Percentiles rank a stretch among this genome's conserved stretches.
phyloP scores from a whole-genome alignment of 2,329 filamentous ascomycete species.

The Tolypocladium album region DNA sequence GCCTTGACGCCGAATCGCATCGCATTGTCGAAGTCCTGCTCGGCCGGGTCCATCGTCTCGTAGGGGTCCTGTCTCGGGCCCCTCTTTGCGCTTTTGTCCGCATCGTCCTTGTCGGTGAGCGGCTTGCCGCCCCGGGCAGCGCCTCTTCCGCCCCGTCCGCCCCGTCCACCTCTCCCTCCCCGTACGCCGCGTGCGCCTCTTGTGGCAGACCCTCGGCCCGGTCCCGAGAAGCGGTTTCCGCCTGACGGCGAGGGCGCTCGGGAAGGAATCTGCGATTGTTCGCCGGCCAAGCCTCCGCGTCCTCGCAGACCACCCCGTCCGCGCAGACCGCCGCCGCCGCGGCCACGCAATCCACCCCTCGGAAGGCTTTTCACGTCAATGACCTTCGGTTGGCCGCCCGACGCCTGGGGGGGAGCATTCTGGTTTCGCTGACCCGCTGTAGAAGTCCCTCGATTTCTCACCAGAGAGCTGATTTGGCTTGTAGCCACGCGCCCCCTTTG shows the following conservation, averaged over 20 bases:
- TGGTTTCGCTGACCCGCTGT: neutral
- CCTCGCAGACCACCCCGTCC: slow-evolving; percentile 6
- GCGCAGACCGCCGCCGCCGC: slow-evolving; percentile 15
- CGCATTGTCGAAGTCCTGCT: slow-evolving; percentile 22
- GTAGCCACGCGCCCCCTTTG: slow-evolving; percentile 22
- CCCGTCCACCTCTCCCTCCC: neutral
- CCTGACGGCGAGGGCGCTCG: slow-evolving; percentile 2
- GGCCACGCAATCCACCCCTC: slow-evolving; percentile 15
- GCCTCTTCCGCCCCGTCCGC: slow-evolving; percentile 2
- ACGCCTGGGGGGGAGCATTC: neutral
- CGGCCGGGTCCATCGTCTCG: slow-evolving; percentile 18
- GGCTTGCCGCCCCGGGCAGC: slow-evolving; percentile 9
- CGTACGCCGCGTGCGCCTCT: slow-evolving; percentile 8
- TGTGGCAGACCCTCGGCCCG: slow-evolving; percentile 2
- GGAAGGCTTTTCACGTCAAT: slow-evolving; percentile 29
- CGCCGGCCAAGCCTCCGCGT: slow-evolving; percentile 1
- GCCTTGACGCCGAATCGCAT: slow-evolving; percentile 23
- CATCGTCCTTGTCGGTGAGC: slow-evolving; percentile 12
- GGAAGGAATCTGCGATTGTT: neutral
- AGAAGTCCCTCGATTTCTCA: slow-evolving; percentile 9
- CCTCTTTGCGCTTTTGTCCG: slow-evolving; percentile 10
- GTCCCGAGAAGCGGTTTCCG: slow-evolving; percentile 9
- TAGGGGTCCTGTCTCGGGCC: slow-evolving; percentile 12
- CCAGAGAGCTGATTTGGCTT: slow-evolving; percentile 20
- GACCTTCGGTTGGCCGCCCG: slow-evolving; percentile 18